A percentile compares a stretch with the other conserved stretches of the same genome.
These are phyloP conservation scores for Plantago coronopus DNA, from an alignment of 305 asterid genomes.

Conservation along the genomic window DNA sequence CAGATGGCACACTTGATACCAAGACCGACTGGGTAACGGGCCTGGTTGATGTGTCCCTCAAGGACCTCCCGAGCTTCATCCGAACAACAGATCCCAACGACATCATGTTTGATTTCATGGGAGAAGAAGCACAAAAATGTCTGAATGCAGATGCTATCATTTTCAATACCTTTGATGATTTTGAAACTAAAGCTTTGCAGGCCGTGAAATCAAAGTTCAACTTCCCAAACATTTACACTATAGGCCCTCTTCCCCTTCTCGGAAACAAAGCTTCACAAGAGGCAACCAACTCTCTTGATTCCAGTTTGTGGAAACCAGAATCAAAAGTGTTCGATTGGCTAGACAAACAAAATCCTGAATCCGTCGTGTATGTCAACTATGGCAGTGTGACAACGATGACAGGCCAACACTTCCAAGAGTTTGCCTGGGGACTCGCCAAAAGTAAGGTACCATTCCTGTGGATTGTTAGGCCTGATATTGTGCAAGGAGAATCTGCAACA, in stretches of 20 bases:
- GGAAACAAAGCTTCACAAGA: slow-evolving; percentile 10
- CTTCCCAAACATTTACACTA: slow-evolving; percentile 37
- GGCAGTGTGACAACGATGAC: slow-evolving; percentile 52
- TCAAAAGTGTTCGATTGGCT: slow-evolving; percentile 40
- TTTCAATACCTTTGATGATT: slow-evolving; percentile 47
- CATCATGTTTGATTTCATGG: slow-evolving; percentile 48
- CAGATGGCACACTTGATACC: slow-evolving; percentile 46
- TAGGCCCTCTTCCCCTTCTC: slow-evolving; percentile 48
- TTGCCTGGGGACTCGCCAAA: slow-evolving; percentile 40
- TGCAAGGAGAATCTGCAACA: slow-evolving; percentile 27
- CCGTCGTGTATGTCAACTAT: slow-evolving; percentile 49
- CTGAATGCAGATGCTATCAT: slow-evolving; percentile 43
- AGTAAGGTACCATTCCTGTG: slow-evolving; percentile 33
- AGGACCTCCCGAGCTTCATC: slow-evolving; percentile 51
- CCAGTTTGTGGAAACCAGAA: slow-evolving; percentile 49
- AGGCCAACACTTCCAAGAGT: slow-evolving; percentile 32
- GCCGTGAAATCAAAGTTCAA: slow-evolving; percentile 34
- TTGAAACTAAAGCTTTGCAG: slow-evolving; percentile 36
- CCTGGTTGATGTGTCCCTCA: slow-evolving; percentile 31
- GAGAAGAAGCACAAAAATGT: slow-evolving; percentile 46
- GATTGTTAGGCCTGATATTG: slow-evolving; percentile 40
- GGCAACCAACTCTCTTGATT: slow-evolving; percentile 27
- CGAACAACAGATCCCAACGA: slow-evolving; percentile 48
- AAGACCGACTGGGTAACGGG: slow-evolving; percentile 45
- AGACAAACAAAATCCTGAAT: slow-evolving; percentile 20